Evolutionary conservation across 2,329 filamentous ascomycete species (phyloP), one percentile per base, ranked within the genome.

Genomic region (Arthrobotrys conoides): DNA sequence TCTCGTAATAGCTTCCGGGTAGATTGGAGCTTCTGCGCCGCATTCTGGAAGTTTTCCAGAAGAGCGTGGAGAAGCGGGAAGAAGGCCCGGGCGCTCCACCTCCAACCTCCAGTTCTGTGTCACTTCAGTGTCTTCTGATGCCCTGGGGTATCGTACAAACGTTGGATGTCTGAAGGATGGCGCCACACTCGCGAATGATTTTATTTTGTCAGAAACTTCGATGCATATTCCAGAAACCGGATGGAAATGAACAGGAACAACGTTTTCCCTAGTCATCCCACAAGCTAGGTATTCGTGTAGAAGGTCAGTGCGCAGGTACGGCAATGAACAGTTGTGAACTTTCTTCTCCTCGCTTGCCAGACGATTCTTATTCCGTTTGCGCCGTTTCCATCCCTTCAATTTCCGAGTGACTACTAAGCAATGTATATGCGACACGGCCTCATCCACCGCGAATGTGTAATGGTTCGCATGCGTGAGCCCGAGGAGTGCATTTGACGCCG

Each of bases 31-130:
- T 77, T 77, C 67, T 71, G 61, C 73, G 73, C 67, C 67, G 73
- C 73, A 49, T 78, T 78, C 75, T 78, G 64, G 75, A 78, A 78
- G 61, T 24, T 22, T 78, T 78, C 75, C 68, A 72, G 63, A 78
- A 78, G 49, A 30, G 51, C 67, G 59, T 76, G 57, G 53, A 72
- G 71, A 64, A 69, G 63, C 75, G 75, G 75, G 75, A 78, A 68
- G 53, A 78, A 78, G 75, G 75, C 68, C 75, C 75, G 75, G 75
- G 53, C 75, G 49, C 75, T 78, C 75, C 75, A 78, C 66, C 61
- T 72, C 67, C 75, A 77, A 67, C 73, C 59, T 48, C 16, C 44
- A 72, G 36, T 41, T 57, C 36, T 65, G 49, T 77, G 59, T 67
- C 66, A 76, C 66, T 71, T 67, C 66, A 59, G 10, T 36, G 38